These are phyloP conservation scores for Cercophora newfieldiana DNA, from an alignment of 495 filamentous ascomycete genomes.

Conservation along the genomic window DNA sequence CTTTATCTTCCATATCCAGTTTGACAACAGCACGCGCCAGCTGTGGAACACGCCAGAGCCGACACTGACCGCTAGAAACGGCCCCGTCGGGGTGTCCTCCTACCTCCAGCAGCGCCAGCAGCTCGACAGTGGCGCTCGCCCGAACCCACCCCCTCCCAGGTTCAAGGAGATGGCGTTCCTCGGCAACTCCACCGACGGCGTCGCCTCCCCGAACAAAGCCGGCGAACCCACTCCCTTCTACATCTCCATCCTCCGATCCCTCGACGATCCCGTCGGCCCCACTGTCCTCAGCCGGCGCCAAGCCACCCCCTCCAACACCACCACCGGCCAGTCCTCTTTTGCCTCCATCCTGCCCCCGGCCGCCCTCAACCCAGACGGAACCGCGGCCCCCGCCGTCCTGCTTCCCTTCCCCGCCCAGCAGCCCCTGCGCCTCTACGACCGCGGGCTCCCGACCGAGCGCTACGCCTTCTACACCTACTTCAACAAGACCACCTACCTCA, in stretches of 20 bases:
- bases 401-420: constrained; percentile 69
- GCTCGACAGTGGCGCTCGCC: constrained; percentile 38
- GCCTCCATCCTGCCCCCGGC: constrained; percentile 61
- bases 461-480: constrained; percentile 95
- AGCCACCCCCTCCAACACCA: constrained; percentile 13
- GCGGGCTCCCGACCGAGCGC: constrained; percentile 75
- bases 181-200: constrained; percentile 78
- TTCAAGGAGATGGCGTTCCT: constrained; percentile 72
- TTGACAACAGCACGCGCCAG: constrained; percentile 65
- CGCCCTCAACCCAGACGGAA: constrained; percentile 60
- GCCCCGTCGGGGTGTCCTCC: constrained; percentile 12
- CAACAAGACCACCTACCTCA: constrained; percentile 81
- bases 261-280: constrained; percentile 35
- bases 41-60: constrained; percentile 42
- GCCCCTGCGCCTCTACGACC: constrained; percentile 82
- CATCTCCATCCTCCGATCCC: constrained; percentile 50
- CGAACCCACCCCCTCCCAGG: constrained; percentile 60
- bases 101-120: constrained; percentile 11
- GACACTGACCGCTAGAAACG: constrained; percentile 1
- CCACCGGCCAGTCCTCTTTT: constrained; percentile 34
- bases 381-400: constrained; percentile 69
- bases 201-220: constrained; percentile 56
- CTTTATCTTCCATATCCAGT: constrained; percentile 77
- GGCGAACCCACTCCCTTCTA: constrained; percentile 73
- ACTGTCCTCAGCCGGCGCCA: constrained; percentile 38